Conservation (phyloP, 202 grass and related monocot species). For the Panicum virgatum region DNA sequence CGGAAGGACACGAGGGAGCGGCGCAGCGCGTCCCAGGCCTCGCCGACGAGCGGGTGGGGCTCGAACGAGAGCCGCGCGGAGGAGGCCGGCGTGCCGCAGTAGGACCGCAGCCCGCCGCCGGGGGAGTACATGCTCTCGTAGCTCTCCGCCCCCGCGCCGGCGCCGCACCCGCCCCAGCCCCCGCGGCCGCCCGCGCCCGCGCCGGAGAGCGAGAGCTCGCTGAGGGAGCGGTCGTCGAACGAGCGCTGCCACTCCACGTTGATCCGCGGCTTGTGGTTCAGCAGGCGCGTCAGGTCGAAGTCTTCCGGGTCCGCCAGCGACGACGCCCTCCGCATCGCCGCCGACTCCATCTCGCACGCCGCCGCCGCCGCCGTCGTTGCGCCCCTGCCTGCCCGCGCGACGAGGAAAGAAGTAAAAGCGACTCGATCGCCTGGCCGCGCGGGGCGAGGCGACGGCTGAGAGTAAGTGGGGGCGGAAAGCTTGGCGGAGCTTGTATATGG, state of each 20-base stretch:
- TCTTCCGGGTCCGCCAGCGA: conserved; percentile 71
- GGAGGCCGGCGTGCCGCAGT: conserved; percentile 60
- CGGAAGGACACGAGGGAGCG: conserved; percentile 72
- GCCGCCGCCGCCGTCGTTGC: conserved; percentile 15
- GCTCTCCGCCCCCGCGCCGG: conserved; percentile 36
- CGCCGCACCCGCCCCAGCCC: background rate
- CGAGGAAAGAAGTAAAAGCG: background rate
- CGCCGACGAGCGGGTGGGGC: conserved; percentile 76
- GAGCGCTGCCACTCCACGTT: conserved; percentile 93
- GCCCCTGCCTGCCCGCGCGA: no score
- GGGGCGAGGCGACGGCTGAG: background rate
- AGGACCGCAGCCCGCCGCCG: conserved; percentile 55
- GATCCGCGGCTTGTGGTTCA: conserved; percentile 75
- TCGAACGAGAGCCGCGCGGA: conserved; percentile 77
- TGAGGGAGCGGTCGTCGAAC: conserved; percentile 80
- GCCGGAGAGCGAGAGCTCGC: conserved; percentile 58
- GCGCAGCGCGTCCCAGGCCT: conserved; percentile 87
- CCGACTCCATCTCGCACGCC: conserved; percentile 47
- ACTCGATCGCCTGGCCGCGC: background rate
- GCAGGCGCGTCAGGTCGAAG: conserved; percentile 74
- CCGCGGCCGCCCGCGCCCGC: conserved; percentile 32
- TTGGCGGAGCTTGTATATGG: conserved; percentile 18
- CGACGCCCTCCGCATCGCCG: conserved; percentile 48
- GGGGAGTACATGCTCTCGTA: conserved; percentile 84
- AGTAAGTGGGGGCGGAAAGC: background rate